These are phyloP conservation scores for Suaeda aralocaspica DNA, from an alignment of 148 eudicot genomes.

Conservation along the genomic window DNA sequence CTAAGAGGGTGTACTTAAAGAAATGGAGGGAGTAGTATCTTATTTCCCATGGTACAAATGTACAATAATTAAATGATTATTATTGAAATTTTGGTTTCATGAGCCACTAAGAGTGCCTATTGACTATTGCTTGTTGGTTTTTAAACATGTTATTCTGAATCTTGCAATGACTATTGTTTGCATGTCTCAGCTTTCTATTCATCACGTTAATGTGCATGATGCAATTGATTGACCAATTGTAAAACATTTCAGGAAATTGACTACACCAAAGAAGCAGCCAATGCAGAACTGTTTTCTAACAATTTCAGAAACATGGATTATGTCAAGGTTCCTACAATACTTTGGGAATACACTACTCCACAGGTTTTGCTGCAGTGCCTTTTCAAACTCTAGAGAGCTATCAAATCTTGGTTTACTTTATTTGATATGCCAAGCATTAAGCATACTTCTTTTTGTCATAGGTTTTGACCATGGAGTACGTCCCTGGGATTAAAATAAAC, in stretches of 20 bases:
- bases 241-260: constrained; percentile 67
- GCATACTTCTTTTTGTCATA: constrained; percentile 29
- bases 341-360: constrained; percentile 94
- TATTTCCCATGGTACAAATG: no score
- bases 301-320: constrained; percentile 81
- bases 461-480: constrained; percentile 98
- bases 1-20: no score
- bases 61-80: no score
- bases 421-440: constrained; percentile 23
- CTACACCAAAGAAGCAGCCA: constrained; percentile 96
- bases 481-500: constrained; percentile 97
- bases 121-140: not conserved
- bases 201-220: not conserved
- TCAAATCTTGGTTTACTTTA: constrained; percentile 16
- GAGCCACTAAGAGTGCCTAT: not conserved
- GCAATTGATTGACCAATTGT: constrained; percentile 9
- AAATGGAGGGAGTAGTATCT: no score
- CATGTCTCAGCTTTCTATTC: not conserved
- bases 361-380: constrained; percentile 52
- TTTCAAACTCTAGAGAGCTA: constrained; percentile 5
- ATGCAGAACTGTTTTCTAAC: constrained; percentile 85
- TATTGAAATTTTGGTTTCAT: not conserved
- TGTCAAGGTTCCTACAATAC: constrained; percentile 84
- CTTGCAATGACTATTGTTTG: not conserved
- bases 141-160: no score